Evolutionary conservation across 2,329 filamentous ascomycete species (phyloP).

Genomic region (Akanthomyces muscarius): DNA sequence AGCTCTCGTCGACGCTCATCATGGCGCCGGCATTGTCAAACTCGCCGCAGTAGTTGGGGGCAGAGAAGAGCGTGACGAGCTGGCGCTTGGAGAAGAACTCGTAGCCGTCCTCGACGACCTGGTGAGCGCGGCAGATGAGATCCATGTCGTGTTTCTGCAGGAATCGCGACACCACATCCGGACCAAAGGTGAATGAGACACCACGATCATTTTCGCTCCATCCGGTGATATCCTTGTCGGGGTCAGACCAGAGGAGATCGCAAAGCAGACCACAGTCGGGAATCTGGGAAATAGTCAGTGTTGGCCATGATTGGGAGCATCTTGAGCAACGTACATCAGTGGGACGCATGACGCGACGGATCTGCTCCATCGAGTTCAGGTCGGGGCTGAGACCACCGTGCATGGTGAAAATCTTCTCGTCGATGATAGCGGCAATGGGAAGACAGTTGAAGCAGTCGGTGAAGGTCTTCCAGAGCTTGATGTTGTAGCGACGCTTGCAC

Average conservation of each 20-base stretch:
- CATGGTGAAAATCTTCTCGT: slow-evolving; percentile 99
- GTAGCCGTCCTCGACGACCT: slow-evolving; percentile 98
- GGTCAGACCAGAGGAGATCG: slow-evolving; percentile 97
- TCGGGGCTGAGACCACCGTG: slow-evolving; percentile 96
- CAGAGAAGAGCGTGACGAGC: slow-evolving; percentile 94
- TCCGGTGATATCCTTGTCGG: slow-evolving; percentile 97
- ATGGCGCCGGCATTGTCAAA: slow-evolving; percentile 99
- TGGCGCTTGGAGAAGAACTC: slow-evolving; percentile 99
- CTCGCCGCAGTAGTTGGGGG: slow-evolving; percentile 98
- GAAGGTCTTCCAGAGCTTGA: slow-evolving; percentile 99
- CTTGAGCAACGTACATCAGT: slow-evolving; percentile 75
- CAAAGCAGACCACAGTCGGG: slow-evolving; percentile 96
- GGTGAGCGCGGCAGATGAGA: slow-evolving; percentile 95
- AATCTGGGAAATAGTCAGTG: slow-evolving; percentile 58
- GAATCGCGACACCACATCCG: slow-evolving; percentile 95
- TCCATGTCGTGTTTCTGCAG: slow-evolving; percentile 99
- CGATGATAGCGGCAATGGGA: slow-evolving; percentile 96
- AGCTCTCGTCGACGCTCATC: slow-evolving; percentile 99
- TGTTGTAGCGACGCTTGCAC: slow-evolving; percentile 98
- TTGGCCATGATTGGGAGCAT: slow-evolving; percentile 18
- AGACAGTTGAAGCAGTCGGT: slow-evolving; percentile 99
- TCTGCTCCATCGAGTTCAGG: slow-evolving; percentile 99
- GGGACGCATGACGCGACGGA: slow-evolving; percentile 95
- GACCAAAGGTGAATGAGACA: slow-evolving; percentile 97
- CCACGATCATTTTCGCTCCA: slow-evolving; percentile 99